Conservation (phyloP, 768 basidiomycete species). For the Mycena galericulata region DNA sequence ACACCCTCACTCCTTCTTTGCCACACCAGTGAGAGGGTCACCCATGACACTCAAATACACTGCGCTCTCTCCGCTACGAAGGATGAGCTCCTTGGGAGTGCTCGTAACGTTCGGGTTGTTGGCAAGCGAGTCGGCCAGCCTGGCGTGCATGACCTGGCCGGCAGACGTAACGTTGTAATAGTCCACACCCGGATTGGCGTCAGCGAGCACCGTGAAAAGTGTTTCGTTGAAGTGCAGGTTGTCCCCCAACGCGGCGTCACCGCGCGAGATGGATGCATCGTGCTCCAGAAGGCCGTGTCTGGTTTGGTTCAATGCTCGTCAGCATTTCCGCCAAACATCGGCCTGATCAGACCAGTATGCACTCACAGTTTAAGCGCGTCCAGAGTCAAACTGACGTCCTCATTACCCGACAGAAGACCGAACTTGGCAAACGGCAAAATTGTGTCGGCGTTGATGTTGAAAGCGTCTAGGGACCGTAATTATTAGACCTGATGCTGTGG, state of each 20-base stretch:
- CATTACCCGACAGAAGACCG: slow-evolving; percentile 8
- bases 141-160: slow-evolving; percentile 18
- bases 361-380: background rate
- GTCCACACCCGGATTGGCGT: slow-evolving; percentile 33
- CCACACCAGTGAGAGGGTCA: slow-evolving; percentile 20
- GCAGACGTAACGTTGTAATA: slow-evolving; percentile 32
- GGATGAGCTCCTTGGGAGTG: slow-evolving; percentile 27
- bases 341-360: background rate
- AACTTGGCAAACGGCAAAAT: slow-evolving; percentile 11
- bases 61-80: slow-evolving; percentile 23
- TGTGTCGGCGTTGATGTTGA: slow-evolving; percentile 11
- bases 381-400: background rate
- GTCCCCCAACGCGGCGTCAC: slow-evolving; percentile 16
- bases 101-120: slow-evolving; percentile 27
- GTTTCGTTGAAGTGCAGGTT: slow-evolving; percentile 35
- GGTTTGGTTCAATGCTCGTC: no score
- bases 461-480: background rate
- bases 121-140: slow-evolving; percentile 20
- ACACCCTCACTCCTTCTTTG: slow-evolving; percentile 31
- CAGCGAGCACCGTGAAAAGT: slow-evolving; percentile 19
- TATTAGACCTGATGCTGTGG: background rate
- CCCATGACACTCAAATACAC: slow-evolving; percentile 31
- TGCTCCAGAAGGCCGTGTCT: slow-evolving; percentile 32
- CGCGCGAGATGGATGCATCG: slow-evolving; percentile 30
- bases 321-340: no score